These are phyloP conservation scores for Tolypocladium inflatum DNA, from an alignment of 2,329 filamentous ascomycete species.

Conservation along the genomic window DNA sequence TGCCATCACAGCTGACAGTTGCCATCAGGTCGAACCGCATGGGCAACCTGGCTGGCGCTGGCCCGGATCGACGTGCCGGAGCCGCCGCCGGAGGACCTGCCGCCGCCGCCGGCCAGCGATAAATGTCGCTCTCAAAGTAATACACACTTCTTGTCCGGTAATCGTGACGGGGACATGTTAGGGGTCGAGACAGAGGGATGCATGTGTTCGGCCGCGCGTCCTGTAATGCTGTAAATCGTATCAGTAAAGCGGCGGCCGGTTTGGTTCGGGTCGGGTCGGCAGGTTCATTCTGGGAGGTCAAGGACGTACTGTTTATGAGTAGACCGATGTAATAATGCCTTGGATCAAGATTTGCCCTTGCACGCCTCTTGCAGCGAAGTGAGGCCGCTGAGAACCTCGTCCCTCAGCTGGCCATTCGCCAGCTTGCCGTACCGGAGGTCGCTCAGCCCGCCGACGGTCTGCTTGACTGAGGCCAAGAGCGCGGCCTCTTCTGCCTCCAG, in stretches of 20 bases:
- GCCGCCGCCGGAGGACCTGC: constrained; percentile 6
- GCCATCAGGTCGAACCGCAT: constrained; percentile 27
- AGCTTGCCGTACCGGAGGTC: constrained; percentile 76
- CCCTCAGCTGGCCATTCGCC: constrained; percentile 50
- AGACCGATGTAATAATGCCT: not conserved
- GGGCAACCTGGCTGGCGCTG: constrained; percentile 3
- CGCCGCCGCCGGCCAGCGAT: constrained; percentile 1
- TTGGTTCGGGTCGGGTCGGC: not conserved
- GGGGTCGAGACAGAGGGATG: not conserved
- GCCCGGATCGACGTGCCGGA: constrained; percentile 6
- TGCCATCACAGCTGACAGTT: not conserved
- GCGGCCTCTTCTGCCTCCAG: constrained; percentile 55
- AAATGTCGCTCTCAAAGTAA: too few species aligned
- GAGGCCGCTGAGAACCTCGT: constrained; percentile 62
- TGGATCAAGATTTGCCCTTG: constrained; percentile 28
- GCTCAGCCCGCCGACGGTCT: constrained; percentile 64
- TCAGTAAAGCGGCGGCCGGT: not conserved
- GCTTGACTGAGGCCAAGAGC: constrained; percentile 51
- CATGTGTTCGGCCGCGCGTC: not conserved
- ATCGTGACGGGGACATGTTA: not conserved
- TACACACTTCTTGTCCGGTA: not conserved
- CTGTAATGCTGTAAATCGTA: not conserved
- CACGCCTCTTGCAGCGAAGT: constrained; percentile 47
- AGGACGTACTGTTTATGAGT: not conserved
- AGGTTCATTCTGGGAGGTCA: not conserved